A percentile compares a stretch with the other conserved stretches of the same genome.
phyloP scores from a whole-genome alignment of 495 filamentous ascomycete genomes.

The Neurospora sp. region DNA sequence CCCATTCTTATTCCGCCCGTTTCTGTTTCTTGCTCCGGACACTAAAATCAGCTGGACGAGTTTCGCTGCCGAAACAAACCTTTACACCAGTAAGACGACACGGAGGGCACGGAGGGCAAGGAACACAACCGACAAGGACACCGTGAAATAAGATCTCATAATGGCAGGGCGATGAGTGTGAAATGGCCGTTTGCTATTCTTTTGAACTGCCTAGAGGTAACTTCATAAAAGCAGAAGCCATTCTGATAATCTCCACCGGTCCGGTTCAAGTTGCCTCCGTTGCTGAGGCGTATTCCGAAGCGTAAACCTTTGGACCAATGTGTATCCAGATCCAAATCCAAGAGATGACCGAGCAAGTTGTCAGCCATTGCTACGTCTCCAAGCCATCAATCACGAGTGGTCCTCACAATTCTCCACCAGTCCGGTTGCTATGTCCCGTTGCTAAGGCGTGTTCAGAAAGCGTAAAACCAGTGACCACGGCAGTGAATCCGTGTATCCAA shows the following conservation, averaged over 20 bases:
- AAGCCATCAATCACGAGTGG: too few relatives aligned
- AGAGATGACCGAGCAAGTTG: neutral
- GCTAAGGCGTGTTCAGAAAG: too few relatives aligned
- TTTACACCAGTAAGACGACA: neutral
- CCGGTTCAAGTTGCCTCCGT: neutral
- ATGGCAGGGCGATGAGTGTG: neutral
- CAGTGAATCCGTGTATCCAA: too few relatives aligned
- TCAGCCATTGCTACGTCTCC: too few relatives aligned
- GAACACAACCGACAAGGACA: neutral
- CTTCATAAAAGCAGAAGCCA: neutral
- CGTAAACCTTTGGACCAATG: neutral
- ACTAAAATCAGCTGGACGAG: neutral
- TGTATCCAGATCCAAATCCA: neutral
- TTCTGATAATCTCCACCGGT: neutral
- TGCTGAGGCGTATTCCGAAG: neutral
- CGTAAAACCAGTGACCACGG: too few relatives aligned
- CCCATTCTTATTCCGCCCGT: neutral
- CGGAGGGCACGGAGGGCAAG: too few relatives aligned
- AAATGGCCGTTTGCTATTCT: neutral
- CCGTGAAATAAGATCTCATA: neutral
- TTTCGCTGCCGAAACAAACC: neutral
- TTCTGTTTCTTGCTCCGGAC: neutral
- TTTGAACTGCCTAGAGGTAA: neutral
- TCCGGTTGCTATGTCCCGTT: too few relatives aligned
- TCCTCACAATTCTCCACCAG: too few relatives aligned